Conservation (phyloP, 2,329 filamentous ascomycete species). For the Rugonectria rugulosa region DNA sequence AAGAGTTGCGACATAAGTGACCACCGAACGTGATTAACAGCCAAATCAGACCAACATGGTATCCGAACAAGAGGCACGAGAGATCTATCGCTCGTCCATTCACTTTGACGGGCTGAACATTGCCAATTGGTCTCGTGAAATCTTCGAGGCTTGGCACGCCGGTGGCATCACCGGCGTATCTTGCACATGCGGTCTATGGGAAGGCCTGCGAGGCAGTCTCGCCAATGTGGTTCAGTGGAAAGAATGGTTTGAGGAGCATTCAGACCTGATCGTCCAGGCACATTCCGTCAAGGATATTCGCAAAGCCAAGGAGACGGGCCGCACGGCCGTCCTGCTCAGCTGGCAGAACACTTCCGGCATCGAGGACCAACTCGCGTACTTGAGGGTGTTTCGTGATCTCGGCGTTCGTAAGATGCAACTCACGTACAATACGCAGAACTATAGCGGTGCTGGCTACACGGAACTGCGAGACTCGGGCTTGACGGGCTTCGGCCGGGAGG, state of each 20-base stretch:
- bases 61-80: slow-evolving; percentile 45
- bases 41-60: slow-evolving; percentile 40
- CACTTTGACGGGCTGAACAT: slow-evolving; percentile 53
- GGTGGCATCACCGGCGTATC: slow-evolving; percentile 51
- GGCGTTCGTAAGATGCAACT: slow-evolving; percentile 53
- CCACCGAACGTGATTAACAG: background rate
- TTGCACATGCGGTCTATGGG: slow-evolving; percentile 50
- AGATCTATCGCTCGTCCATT: slow-evolving; percentile 45
- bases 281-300: slow-evolving; percentile 47
- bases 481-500: slow-evolving; percentile 45
- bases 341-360: slow-evolving; percentile 53
- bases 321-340: slow-evolving; percentile 48
- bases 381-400: slow-evolving; percentile 49
- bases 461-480: slow-evolving; percentile 47
- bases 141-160: slow-evolving; percentile 48
- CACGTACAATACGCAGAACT: slow-evolving; percentile 53
- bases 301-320: slow-evolving; percentile 45
- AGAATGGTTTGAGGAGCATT: slow-evolving; percentile 51
- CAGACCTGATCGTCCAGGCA: slow-evolving; percentile 49
- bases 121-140: slow-evolving; percentile 48
- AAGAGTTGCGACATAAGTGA: no score
- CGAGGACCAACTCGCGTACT: slow-evolving; percentile 48
- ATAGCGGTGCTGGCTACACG: slow-evolving; percentile 49
- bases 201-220: slow-evolving; percentile 48
- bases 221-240: slow-evolving; percentile 51